These are phyloP conservation scores for Phylloporus gajari DNA, from an alignment of 1,284 basidiomycete species.

Conservation along the genomic window DNA sequence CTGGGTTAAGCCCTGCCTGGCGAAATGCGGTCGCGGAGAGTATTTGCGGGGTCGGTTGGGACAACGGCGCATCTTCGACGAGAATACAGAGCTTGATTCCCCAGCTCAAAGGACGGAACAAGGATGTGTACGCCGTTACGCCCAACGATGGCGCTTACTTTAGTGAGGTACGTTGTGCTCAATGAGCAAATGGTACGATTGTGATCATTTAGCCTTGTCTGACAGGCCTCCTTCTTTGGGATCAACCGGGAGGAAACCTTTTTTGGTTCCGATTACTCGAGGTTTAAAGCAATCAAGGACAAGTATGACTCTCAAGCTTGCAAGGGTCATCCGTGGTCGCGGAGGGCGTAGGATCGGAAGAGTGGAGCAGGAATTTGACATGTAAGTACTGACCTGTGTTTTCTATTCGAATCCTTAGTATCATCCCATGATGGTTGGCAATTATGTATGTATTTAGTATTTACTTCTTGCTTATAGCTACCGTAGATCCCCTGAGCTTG, in stretches of 20 bases:
- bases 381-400: neutral
- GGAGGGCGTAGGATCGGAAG: neutral
- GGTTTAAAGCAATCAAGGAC: neutral
- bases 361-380: neutral
- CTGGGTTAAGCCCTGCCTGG: conserved; percentile 58
- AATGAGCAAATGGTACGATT: too few species aligned
- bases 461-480: too few species aligned
- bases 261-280: too few species aligned
- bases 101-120: conserved; percentile 41
- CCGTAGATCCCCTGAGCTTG: too few species aligned
- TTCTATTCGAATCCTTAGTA: too few species aligned
- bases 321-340: neutral
- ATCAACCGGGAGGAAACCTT: neutral
- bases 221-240: neutral
- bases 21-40: conserved; percentile 48
- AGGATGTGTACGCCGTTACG: conserved; percentile 29
- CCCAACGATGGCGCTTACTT: conserved; percentile 52
- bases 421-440: too few species aligned
- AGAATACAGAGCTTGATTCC: conserved; percentile 42
- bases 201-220: neutral
- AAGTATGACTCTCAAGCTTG: neutral
- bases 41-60: conserved; percentile 41
- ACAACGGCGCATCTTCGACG: conserved; percentile 42
- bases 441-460: too few species aligned
- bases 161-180: conserved; percentile 51